A percentile compares a stretch with the other conserved stretches of the same genome.
phyloP scores from a whole-genome alignment of 768 basidiomycete species.

The Lentinula guzmanii region DNA sequence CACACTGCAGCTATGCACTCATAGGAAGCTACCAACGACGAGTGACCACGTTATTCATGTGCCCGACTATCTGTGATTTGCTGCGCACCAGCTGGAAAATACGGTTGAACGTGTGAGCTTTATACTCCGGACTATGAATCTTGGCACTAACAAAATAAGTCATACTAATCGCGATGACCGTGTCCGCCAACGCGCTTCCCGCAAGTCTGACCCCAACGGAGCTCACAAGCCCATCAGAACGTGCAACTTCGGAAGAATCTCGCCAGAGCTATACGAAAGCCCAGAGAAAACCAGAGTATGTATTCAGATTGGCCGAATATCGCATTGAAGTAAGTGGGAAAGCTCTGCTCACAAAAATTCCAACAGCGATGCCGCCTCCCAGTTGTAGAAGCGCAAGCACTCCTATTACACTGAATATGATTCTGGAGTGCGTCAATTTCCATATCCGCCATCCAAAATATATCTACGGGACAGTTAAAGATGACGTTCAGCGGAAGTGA shows the following conservation, averaged over 20 bases:
- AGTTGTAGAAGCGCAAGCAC: conserved; percentile 12
- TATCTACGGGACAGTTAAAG: not conserved
- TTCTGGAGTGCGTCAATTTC: conserved; percentile 6
- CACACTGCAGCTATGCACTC: not conserved
- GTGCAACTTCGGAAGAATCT: not conserved
- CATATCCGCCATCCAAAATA: conserved; percentile 17
- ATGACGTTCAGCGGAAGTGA: not conserved
- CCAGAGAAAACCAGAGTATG: not conserved
- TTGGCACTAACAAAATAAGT: conserved; percentile 9
- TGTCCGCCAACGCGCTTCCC: conserved; percentile 8
- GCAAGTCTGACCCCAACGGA: conserved; percentile 10
- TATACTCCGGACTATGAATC: not conserved
- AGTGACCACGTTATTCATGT: conserved; percentile 7
- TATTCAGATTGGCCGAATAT: not conserved
- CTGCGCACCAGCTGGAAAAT: conserved; percentile 7
- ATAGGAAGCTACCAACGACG: conserved; percentile 4
- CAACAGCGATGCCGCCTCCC: conserved; percentile 8
- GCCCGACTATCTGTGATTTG: not conserved
- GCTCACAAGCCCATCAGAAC: conserved; percentile 2
- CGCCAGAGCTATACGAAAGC: conserved; percentile 1
- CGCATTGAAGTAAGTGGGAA: too few relatives aligned
- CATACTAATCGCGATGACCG: conserved; percentile 11
- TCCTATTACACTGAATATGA: conserved; percentile 2
- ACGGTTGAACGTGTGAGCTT: not conserved
- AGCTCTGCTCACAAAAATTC: conserved; percentile 3